A percentile compares a stretch with the other conserved stretches of the same genome.
Conservation (phyloP, 2,329 filamentous ascomycete species). For the Berkeleyomyces rouxiae region DNA sequence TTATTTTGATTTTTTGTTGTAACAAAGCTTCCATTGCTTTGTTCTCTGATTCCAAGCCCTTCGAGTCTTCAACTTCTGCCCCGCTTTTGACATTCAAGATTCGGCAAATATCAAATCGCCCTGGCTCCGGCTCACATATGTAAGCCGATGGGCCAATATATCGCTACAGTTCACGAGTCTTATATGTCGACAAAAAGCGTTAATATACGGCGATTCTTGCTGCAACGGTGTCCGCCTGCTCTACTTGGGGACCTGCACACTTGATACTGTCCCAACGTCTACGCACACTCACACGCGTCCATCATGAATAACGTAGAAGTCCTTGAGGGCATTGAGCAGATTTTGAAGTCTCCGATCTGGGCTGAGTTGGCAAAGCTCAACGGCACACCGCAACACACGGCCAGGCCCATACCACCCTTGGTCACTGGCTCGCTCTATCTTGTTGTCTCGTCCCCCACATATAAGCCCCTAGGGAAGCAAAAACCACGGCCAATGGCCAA, state of each 20-base stretch:
- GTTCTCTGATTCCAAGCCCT: too few relatives aligned
- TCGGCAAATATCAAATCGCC: too few relatives aligned
- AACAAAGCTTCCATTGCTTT: too few relatives aligned
- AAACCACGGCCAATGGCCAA: constrained; percentile 9
- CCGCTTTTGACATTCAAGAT: too few relatives aligned
- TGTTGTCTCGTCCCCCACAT: constrained; percentile 10
- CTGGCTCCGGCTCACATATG: too few relatives aligned
- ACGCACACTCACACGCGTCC: neutral
- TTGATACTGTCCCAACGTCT: neutral
- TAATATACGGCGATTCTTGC: neutral
- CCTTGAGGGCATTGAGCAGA: neutral
- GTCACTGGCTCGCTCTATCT: constrained; percentile 5
- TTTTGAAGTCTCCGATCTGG: neutral
- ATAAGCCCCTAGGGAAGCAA: constrained; percentile 7
- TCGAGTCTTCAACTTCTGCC: too few relatives aligned
- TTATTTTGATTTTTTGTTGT: too few relatives aligned
- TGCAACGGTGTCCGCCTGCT: neutral
- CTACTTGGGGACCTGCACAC: neutral
- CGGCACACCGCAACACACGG: neutral
- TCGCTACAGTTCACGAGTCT: neutral
- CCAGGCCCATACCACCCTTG: neutral
- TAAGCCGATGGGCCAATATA: too few relatives aligned
- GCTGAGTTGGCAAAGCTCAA: neutral
- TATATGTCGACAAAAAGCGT: neutral
- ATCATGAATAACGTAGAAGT: neutral